Evolutionary conservation across 23 red algal species (phyloP).

Genomic region (Gracilaria domingensis): DNA sequence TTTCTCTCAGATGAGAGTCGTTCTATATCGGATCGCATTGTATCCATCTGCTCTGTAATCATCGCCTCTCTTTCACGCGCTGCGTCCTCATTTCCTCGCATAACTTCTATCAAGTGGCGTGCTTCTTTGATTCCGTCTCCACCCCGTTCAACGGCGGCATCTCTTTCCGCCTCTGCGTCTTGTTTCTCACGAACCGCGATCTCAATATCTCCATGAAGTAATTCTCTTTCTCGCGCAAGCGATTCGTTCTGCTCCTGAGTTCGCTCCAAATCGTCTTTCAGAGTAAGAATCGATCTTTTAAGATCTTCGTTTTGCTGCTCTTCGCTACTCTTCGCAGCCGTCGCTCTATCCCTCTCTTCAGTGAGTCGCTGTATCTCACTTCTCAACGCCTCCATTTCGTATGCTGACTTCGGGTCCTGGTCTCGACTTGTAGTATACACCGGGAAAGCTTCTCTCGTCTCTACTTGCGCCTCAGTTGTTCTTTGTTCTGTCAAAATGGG

Average conservation of each 20-base stretch:
- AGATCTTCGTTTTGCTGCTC: conserved; percentile 7
- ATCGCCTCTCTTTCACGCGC: conserved; percentile 37
- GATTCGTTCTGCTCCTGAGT: neutral
- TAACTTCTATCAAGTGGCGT: conserved; percentile 24
- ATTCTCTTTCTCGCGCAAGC: conserved; percentile 9
- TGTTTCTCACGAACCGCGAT: conserved; percentile 1
- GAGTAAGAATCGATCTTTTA: conserved; percentile 31
- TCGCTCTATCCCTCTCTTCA: conserved; percentile 17
- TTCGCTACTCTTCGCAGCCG: neutral
- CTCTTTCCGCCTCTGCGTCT: conserved; percentile 44
- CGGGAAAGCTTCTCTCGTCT: neutral
- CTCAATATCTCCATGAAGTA: neutral
- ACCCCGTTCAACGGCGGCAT: conserved; percentile 51
- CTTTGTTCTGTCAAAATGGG: neutral
- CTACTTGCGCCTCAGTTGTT: neutral
- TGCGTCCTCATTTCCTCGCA: conserved; percentile 15
- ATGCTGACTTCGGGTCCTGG: neutral
- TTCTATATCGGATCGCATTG: conserved; percentile 43
- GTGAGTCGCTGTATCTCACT: conserved; percentile 21
- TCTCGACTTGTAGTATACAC: neutral
- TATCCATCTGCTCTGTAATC: conserved; percentile 45
- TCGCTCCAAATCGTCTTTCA: conserved; percentile 40
- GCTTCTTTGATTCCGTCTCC: conserved; percentile 62
- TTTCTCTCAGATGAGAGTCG: conserved; percentile 50
- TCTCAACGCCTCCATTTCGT: conserved; percentile 18